phyloP scores from a whole-genome alignment of 495 filamentous ascomycete species.

The Podospora pseudoanserina region DNA sequence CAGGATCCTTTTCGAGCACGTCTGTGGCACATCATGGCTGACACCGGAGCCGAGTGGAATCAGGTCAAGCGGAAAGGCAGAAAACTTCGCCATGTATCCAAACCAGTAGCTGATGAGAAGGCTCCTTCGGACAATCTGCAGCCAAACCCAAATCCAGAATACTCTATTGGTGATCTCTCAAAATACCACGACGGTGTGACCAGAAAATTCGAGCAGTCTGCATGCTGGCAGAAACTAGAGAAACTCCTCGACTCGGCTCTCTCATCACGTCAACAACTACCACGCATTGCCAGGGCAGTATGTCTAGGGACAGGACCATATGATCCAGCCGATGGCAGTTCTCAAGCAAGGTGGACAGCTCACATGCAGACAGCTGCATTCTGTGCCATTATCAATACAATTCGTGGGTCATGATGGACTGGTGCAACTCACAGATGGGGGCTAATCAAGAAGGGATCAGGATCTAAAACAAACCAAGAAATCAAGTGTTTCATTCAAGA shows the following conservation, averaged over 20 bases:
- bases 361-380: constrained; percentile 62
- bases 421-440: not conserved
- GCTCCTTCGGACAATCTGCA: constrained; percentile 13
- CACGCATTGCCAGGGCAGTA: constrained; percentile 35
- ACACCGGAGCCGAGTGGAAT: constrained; percentile 23
- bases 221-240: constrained; percentile 24
- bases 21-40: constrained; percentile 10
- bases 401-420: constrained; percentile 29
- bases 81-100: constrained; percentile 19
- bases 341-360: constrained; percentile 30
- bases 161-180: constrained; percentile 23
- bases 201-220: constrained; percentile 18
- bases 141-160: constrained; percentile 31
- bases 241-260: constrained; percentile 13
- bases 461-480: constrained; percentile 13
- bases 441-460: constrained; percentile 16
- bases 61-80: constrained; percentile 31
- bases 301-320: constrained; percentile 46
- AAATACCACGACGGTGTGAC: constrained; percentile 22
- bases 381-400: constrained; percentile 43
- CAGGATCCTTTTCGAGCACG: not conserved
- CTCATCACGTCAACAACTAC: constrained; percentile 8
- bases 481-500: constrained; percentile 62
- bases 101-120: constrained; percentile 5
- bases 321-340: constrained; percentile 39